A percentile compares a stretch with the other conserved stretches of the same genome.
Conservation (phyloP, 257 asterid species). For the Solanum okadae region DNA sequence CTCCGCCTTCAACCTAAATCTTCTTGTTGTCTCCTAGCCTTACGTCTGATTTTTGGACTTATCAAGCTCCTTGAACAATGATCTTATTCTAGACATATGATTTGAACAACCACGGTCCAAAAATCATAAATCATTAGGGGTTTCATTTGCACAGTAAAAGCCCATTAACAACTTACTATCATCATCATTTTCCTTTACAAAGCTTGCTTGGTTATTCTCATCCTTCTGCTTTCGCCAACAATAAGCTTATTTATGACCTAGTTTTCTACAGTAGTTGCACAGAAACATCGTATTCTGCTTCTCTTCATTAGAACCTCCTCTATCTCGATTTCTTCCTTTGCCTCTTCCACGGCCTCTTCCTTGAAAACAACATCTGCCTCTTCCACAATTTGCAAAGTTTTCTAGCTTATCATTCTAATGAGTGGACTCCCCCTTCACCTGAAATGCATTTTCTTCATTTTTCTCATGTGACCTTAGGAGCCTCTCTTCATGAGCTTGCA, state of each 20-base stretch:
- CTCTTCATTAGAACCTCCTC: not conserved
- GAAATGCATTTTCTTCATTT: not conserved
- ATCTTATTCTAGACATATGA: not conserved
- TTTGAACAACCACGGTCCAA: not conserved
- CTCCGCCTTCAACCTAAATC: not conserved
- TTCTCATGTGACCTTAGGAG: not conserved
- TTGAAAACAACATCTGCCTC: not conserved
- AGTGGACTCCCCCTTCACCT: not conserved
- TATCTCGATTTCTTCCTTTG: not conserved
- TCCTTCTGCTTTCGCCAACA: not conserved
- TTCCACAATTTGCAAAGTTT: not conserved
- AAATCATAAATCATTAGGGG: not conserved
- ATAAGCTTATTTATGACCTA: not conserved
- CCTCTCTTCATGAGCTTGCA: not conserved
- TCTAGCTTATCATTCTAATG: not conserved
- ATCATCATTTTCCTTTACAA: not conserved
- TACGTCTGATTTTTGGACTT: not conserved
- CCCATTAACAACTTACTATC: not conserved
- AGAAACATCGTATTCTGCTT: not conserved
- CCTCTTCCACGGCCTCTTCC: not conserved
- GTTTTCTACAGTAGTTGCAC: not conserved
- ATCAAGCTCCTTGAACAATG: not conserved
- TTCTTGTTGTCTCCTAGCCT: not conserved
- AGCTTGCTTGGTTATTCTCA: not conserved
- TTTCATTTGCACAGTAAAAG: not conserved